Conservation (phyloP, 306 rosid genomes). For the Gynostemma pentaphyllum region DNA sequence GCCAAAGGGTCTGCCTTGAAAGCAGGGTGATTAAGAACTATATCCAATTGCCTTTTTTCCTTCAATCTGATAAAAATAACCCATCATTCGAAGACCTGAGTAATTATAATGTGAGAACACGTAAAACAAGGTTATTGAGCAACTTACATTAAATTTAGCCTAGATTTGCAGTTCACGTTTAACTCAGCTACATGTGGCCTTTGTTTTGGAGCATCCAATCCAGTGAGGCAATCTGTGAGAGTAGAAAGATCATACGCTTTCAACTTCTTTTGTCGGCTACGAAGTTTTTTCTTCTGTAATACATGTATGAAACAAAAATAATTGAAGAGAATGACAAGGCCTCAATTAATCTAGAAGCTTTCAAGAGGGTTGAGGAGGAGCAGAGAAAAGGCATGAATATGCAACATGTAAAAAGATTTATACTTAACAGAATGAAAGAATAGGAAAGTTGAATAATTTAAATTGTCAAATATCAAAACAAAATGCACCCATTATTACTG, state of each 20-base stretch:
- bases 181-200: constrained; percentile 17
- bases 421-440: not conserved
- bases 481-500: not conserved
- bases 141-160: constrained; percentile 55
- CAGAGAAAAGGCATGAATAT: not conserved
- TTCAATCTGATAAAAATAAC: constrained; percentile 42
- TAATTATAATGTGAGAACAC: not conserved
- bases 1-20: constrained; percentile 51
- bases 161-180: constrained; percentile 47
- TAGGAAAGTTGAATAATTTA: not conserved
- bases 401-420: not conserved
- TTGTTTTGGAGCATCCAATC: constrained; percentile 24
- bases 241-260: constrained; percentile 61
- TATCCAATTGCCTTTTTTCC: constrained; percentile 42
- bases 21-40: constrained; percentile 39
- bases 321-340: too few relatives aligned
- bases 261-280: constrained; percentile 56
- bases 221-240: constrained; percentile 56
- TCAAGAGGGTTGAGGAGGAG: too few relatives aligned
- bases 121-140: constrained; percentile 6
- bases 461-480: too few relatives aligned
- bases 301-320: not conserved
- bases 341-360: too few relatives aligned
- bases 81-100: constrained; percentile 1
- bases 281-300: constrained; percentile 28